Base-by-base conservation (phyloP, 2,329 filamentous ascomycete species). In the Cylindrodendrum hubeiense region DNA sequence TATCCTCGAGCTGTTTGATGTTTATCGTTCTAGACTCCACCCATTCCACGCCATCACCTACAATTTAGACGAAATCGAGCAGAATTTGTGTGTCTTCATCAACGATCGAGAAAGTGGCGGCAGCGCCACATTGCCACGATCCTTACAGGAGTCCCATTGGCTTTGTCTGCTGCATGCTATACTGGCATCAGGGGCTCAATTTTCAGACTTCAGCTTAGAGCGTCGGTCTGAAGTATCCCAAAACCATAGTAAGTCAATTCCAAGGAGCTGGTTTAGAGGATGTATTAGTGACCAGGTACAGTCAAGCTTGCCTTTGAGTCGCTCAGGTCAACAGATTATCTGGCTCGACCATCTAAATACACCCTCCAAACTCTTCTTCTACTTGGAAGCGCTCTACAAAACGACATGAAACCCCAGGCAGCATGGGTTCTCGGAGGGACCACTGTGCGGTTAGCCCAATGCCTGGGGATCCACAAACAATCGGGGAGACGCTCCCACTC, bases 111-210 rank as follows among this genome's bases (percentile, higher is more conserved):
- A 33, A 21, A 24, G 13, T 30, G 24, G 4, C 33, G 19, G 17
- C 2, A 7, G 8, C 5, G 41, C 57, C 8, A 58, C 47, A 3
- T 3, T 7, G 1, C 34, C 17, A n/a, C 41, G 17, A 7, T 26
- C 13, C 4, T 30, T 28, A 41, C 44, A 8, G 24, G 30, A 41
- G 39, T 44, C 28, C 0, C 61, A 70, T 15, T 61, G 51, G 10
- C 60, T 65, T 8, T 70, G 59, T 15, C 39, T 72, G 4, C 41
- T 72, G 2, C 67, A 72, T 61, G 62, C 70, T 7, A 72, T 72
- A 17, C 19, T 72, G 2, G 67, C 69, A 0, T 65, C 63, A 7
- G 69, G 70, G 13, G 69, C 69, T 2, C 68, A 72, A 6, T 72
- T 67, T 17, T 72, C 69, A 3, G 64, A 72, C 19, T 49, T 70